Base-by-base conservation (phyloP, 2,329 filamentous ascomycete genomes). In the Xylogone sp. region DNA sequence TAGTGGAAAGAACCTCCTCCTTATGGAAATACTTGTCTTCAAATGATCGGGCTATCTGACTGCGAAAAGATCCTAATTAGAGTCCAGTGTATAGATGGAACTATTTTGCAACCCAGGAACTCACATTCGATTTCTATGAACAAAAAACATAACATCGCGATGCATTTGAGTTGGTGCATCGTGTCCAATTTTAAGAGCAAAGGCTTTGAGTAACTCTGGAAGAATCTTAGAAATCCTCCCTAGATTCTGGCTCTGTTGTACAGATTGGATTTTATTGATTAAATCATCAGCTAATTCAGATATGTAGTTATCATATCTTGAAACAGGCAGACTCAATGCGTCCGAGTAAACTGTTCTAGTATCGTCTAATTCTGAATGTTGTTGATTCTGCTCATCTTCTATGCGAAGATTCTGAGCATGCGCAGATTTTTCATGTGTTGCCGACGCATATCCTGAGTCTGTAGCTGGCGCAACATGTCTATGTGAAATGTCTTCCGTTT, bases 101-200 rank as follows among this genome's bases (percentile, higher is more conserved):
- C 13, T 24, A 43, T 12, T n/a, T 20, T 13, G 27, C 21, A 44
- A 27, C 16, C 10, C n/a, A 39, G 27, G 43, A 2, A 22, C 45
- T 34, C 18, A 52, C 45, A 16, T 22, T 31, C 45, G 50, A 21
- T 52, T 16, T 21, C 44, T 52, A 34, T 52, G 39, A n/a, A 52
- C 21, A 18, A 48, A 45, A 44, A 29, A 54, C 46, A 52, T 52
- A 31, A 52, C 51, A 16, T 52, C 31, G 42, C 45, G 45, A 27
- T 49, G 48, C 27, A 46, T 21, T 52, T 49, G 45, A 21, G 34
- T 21, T 16, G 52, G n/a, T 10, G 42, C 20, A 49, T 47, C 46
- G 22, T 54, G 21, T 27, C 49, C 43, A 49, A 54, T 42, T 21
- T 49, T 54, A n/a, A 54, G 24, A n/a, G 52, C 52, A 52, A 54